Conservation (phyloP, 2,329 filamentous ascomycete genomes). For the Calonectria fujianensis region DNA sequence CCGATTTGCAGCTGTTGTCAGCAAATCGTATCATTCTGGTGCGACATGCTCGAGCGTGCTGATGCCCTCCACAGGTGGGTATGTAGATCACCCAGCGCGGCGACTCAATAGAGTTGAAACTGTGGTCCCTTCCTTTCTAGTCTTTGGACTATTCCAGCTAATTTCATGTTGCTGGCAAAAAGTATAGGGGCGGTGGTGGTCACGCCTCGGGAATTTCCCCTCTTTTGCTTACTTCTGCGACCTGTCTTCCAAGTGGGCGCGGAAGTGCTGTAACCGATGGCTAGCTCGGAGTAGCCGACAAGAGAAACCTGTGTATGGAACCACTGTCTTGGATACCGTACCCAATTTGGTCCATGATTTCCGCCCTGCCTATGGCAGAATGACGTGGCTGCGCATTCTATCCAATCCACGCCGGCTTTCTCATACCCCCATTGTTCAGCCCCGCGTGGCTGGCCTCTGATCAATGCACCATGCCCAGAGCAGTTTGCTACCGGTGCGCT, state of each 20-base stretch:
- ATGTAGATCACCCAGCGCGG: not conserved
- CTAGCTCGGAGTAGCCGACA: not conserved
- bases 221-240: not conserved
- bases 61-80: not conserved
- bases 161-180: not conserved
- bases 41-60: not conserved
- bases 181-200: not conserved
- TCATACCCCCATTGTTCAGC: not conserved
- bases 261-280: not conserved
- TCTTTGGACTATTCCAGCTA: not conserved
- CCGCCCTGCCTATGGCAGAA: not conserved
- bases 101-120: not conserved
- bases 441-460: not conserved
- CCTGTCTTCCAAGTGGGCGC: not conserved
- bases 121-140: no score
- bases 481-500: not conserved
- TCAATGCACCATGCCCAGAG: not conserved
- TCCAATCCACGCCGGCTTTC: not conserved
- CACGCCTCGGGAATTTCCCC: not conserved
- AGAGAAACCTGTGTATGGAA: not conserved
- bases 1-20: not conserved
- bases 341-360: not conserved
- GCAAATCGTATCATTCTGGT: not conserved
- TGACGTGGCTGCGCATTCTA: slow-evolving; percentile 2
- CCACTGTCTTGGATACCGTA: not conserved